Evolutionary conservation across 164 flowering plant species (phyloP), one percentile per base, ranked within the genome.

Genomic region (Vitis rupestris): DNA sequence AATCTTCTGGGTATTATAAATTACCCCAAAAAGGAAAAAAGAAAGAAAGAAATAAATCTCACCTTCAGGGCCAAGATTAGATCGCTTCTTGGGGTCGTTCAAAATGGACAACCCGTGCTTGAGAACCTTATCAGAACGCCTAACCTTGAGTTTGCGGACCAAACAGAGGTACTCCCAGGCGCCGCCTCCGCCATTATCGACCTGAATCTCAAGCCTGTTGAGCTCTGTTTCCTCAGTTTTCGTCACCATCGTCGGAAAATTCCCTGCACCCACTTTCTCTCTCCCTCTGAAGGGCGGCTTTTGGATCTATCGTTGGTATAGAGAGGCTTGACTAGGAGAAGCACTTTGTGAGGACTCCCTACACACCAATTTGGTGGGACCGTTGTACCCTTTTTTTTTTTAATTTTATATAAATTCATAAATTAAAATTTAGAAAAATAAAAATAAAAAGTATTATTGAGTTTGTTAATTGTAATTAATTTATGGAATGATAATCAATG

Each of bases 101-200:
- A 93, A 80, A 74, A 95, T 86, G 5, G 88, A 65, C 30, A 86
- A 70, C 0, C 99, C 99, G 56, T 86, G 83, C 76, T 88, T 90
- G 57, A 95, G 66, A 31, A 95, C 99, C 81, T 83, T 91, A 23
- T 93, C 92, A 1, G 99, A 87, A 10, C 97, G 96, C 48, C 98
- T 85, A 63, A 93, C 78, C 70, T 93, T 93, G 74, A 93, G 96
- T 85, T 93, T 95, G 44, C 88, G 68, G 17, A 90, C 85, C n/a
- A 93, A 83, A 65, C 85, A 87, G 60, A 95, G 89, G 68, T 93
- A 95, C 78, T 95, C 98, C 99, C 97, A 95, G 17, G 81, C 89
- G n/a, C 98, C 97, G 49, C 97, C 98, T 9, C 99, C 99, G 3
- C 96, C 97, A 76, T 88, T 88, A 50, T 95, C 99, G 14, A 90